Percentiles rank a stretch among this genome's conserved stretches.
Evolutionary conservation across 1,139 yeast species (phyloP).

Genomic region (Yamadazyma buinensis): DNA sequence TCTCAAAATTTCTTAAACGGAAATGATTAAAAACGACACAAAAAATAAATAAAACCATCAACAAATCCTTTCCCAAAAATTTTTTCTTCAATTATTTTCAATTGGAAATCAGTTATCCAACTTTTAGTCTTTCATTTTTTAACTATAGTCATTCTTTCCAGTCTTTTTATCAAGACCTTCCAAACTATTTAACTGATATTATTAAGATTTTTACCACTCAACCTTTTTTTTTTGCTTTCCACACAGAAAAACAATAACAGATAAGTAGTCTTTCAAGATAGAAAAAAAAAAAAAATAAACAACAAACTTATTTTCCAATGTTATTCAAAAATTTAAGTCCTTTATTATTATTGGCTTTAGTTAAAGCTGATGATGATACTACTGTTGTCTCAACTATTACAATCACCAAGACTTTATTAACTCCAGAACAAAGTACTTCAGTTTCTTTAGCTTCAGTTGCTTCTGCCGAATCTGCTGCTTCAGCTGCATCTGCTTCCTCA

Average conservation of each 20-base stretch:
- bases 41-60: conserved; percentile 8
- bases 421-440: conserved; percentile 38
- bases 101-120: conserved; percentile 1
- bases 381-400: conserved; percentile 41
- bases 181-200: neutral
- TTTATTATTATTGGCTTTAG: conserved; percentile 25
- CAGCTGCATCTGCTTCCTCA: conserved; percentile 11
- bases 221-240: no score
- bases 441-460: conserved; percentile 19
- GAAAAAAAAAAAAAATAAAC: neutral
- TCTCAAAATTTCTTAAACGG: no score
- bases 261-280: no score
- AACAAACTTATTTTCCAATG: conserved; percentile 15
- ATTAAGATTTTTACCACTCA: neutral
- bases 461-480: conserved; percentile 12
- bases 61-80: conserved; percentile 6
- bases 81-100: neutral
- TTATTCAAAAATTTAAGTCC: conserved; percentile 24
- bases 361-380: conserved; percentile 35
- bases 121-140: conserved; percentile 28
- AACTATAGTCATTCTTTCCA: conserved; percentile 5
- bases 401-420: conserved; percentile 39
- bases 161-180: neutral
- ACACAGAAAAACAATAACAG: no score
- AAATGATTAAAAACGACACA: no score